Evolutionary conservation across 306 rosid species (phyloP), one percentile per base, ranked within the genome.

Genomic region (Cyclanthera cordifolia): DNA sequence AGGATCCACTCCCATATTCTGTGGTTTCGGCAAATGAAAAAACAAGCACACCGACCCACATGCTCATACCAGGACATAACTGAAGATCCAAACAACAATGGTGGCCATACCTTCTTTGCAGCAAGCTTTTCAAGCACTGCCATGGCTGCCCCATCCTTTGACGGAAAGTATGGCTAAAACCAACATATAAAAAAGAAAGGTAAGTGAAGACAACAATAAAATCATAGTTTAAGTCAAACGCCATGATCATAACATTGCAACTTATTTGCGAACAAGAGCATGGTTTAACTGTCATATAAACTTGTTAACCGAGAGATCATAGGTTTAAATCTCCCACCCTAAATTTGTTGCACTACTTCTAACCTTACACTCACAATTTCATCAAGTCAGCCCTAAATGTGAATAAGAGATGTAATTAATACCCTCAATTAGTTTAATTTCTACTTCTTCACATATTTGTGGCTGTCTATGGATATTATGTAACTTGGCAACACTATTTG

Each of bases 21-120:
- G 80, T 91, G 96, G 78, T 88, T 78, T 75, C 92, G 85, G 84
- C 95, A 91, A 45, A 78, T 43, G 53, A 89, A 5, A 11, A 85
- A 80, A 73, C 97, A 91, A 28, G 84, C 82, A 6, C 83, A 81
- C 73, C 96, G 86, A 66, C 95, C 90, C 67, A 90, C 58, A 66
- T 90, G 96, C 76, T 87, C 96, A 70, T 90, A 87, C 96, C 96
- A 87, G 47, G 96, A 85, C 95, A 90, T 85, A 21, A 87, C 80
- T 53, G 95, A 77, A 60, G 87, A 71, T 51, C 85, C 88, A 68
- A 86, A 86, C 76, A 78, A 47, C 30, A 82, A 17, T 23, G 87
- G 89, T 8, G 95, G 88, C 97, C 96, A 85, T 60, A 90, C 54
- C 70, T 72, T 83, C 87, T 72, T 90, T 23, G 72, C 77, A 15